Percentiles rank a stretch among this genome's conserved stretches.
Evolutionary conservation across 441 rosid genomes (phyloP).

Genomic region (Euphorbia celastroides): DNA sequence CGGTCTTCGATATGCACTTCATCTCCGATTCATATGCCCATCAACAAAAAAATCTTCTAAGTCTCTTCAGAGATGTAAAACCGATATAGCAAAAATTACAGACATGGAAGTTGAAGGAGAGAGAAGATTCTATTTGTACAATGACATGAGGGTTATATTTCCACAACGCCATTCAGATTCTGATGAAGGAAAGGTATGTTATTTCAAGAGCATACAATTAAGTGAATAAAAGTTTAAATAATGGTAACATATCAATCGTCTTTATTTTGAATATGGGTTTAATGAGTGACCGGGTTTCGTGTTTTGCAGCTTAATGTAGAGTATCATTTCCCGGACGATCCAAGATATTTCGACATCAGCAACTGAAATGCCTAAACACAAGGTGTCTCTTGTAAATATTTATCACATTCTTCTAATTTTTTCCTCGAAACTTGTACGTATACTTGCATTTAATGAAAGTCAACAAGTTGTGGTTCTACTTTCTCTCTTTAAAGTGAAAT

Average conservation of each 20-base stretch:
- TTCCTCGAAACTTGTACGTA: constrained; percentile 27
- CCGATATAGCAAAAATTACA: constrained; percentile 37
- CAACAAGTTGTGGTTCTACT: not conserved
- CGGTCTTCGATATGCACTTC: constrained; percentile 86
- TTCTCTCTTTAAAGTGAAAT: not conserved
- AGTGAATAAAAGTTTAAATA: no score
- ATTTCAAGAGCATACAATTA: not conserved
- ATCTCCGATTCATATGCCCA: constrained; percentile 81
- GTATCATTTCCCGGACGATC: constrained; percentile 85
- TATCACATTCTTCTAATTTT: constrained; percentile 14
- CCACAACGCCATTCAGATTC: constrained; percentile 96
- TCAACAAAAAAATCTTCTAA: constrained; percentile 49
- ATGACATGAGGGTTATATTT: constrained; percentile 85
- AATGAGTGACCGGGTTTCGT: constrained; percentile 16
- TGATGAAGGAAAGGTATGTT: constrained; percentile 90
- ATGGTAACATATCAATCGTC: no score
- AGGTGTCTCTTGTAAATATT: constrained; percentile 28
- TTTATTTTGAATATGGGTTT: not conserved
- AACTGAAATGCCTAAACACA: constrained; percentile 31
- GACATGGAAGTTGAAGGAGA: constrained; percentile 37
- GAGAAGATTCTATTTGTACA: constrained; percentile 79
- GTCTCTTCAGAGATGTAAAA: constrained; percentile 41
- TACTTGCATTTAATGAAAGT: constrained; percentile 17
- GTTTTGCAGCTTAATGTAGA: constrained; percentile 77
- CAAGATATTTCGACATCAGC: constrained; percentile 76